A percentile compares a stretch with the other conserved stretches of the same genome.
Evolutionary conservation across 2,329 filamentous ascomycete species (phyloP).

Genomic region (Ilyonectria destructans): DNA sequence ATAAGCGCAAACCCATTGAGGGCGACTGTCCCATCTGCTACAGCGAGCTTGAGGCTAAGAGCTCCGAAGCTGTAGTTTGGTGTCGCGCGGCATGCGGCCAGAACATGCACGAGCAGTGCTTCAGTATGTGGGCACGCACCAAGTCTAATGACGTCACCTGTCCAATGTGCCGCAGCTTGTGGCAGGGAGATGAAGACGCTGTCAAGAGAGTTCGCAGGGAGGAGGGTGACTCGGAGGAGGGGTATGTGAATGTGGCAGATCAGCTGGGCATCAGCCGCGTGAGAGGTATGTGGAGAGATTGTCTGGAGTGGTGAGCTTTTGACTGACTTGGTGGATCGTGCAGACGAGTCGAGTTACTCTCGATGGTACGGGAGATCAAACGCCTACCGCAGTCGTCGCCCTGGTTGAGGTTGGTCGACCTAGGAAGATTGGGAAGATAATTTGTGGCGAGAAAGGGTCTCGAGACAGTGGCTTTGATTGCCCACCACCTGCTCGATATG

Average conservation of each 20-base stretch:
- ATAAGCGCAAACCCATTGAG: conserved; percentile 65
- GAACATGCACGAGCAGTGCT: conserved; percentile 70
- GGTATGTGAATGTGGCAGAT: conserved; percentile 75
- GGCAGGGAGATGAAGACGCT: conserved; percentile 64
- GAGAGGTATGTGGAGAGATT: conserved; percentile 61
- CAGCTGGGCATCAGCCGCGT: conserved; percentile 71
- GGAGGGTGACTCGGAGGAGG: conserved; percentile 62
- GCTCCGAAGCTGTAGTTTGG: conserved; percentile 62
- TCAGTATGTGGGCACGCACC: conserved; percentile 68
- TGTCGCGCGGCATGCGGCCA: conserved; percentile 68
- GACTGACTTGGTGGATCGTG: conserved; percentile 28
- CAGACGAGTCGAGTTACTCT: conserved; percentile 35
- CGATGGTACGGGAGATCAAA: conserved; percentile 19
- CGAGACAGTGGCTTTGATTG: too few relatives aligned
- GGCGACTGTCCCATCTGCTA: conserved; percentile 74
- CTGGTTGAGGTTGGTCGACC: too few relatives aligned
- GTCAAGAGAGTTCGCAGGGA: conserved; percentile 62
- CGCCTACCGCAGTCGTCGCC: too few relatives aligned
- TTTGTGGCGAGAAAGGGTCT: too few relatives aligned
- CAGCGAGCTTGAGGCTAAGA: conserved; percentile 59
- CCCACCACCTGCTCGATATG: too few relatives aligned
- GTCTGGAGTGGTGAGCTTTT: not conserved
- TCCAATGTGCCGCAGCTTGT: conserved; percentile 73
- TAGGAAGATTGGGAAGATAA: too few relatives aligned
- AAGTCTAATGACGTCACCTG: conserved; percentile 68